Evolutionary conservation across 139 green algal species (phyloP).

Genomic region (Volvox reticuliferus): DNA sequence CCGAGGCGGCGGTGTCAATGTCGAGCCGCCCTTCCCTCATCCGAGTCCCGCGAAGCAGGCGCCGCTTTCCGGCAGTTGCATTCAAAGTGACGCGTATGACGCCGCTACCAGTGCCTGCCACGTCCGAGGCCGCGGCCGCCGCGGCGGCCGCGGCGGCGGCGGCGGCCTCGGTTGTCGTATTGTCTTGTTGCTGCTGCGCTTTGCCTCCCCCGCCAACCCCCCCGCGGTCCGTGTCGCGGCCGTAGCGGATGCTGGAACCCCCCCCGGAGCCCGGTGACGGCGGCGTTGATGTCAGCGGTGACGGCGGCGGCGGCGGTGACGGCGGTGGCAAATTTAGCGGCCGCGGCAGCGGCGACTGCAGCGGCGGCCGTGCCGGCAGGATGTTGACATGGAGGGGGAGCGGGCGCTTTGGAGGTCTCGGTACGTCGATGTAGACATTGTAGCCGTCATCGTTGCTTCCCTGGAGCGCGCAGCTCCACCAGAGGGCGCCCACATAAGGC

Average conservation of each 20-base stretch:
- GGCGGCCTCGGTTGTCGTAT: not conserved
- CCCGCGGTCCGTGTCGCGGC: too few species aligned
- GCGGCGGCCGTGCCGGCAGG: not conserved
- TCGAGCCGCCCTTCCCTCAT: too few species aligned
- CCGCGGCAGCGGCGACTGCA: not conserved
- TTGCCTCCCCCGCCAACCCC: too few species aligned
- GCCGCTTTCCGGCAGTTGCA: too few species aligned
- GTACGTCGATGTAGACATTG: constrained; percentile 2
- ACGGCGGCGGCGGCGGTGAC: not conserved
- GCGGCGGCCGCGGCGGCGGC: not conserved
- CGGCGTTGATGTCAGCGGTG: not conserved
- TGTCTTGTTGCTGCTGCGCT: too few species aligned
- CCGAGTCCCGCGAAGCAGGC: not conserved
- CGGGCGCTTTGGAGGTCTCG: not conserved
- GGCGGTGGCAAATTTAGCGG: not conserved
- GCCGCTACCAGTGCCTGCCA: not conserved
- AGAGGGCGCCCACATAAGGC: constrained; percentile 14
- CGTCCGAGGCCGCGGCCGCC: not conserved
- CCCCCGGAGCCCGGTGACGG: not conserved
- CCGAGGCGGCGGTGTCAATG: too few species aligned
- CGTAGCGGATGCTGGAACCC: too few species aligned
- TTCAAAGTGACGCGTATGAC: not conserved
- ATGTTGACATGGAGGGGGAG: not conserved
- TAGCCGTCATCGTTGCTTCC: not conserved
- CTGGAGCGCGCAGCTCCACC: constrained; percentile 7